Percentiles rank a stretch among this genome's conserved stretches.
Evolutionary conservation across 2,329 filamentous ascomycete genomes (phyloP).

Genomic region (Metarhizium rileyi): DNA sequence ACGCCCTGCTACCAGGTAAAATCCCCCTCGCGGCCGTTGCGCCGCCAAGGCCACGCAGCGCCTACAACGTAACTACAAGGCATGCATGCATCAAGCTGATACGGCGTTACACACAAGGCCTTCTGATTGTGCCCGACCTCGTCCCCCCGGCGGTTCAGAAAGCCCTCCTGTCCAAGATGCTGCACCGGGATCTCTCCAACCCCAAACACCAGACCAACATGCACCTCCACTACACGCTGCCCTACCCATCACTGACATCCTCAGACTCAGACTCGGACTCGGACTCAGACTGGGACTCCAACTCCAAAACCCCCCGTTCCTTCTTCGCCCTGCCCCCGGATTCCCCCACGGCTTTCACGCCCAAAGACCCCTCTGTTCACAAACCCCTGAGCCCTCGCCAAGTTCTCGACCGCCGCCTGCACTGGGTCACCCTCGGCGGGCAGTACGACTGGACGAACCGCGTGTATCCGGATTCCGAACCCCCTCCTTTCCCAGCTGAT

Average conservation of each 20-base stretch:
- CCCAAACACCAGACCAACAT: slow-evolving; percentile 77
- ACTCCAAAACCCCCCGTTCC: slow-evolving; percentile 30
- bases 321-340: slow-evolving; percentile 45
- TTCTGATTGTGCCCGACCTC: slow-evolving; percentile 67
- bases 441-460: slow-evolving; percentile 96
- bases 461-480: slow-evolving; percentile 58
- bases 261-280: slow-evolving; percentile 19
- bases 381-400: slow-evolving; percentile 59
- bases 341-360: slow-evolving; percentile 46
- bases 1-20: slow-evolving; percentile 58
- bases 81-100: neutral
- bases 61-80: neutral
- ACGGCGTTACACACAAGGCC: slow-evolving; percentile 55
- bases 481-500: slow-evolving; percentile 67
- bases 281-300: slow-evolving; percentile 31
- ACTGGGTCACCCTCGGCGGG: slow-evolving; percentile 89
- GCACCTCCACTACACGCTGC: slow-evolving; percentile 69
- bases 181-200: slow-evolving; percentile 68
- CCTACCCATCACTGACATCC: slow-evolving; percentile 35
- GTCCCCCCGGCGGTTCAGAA: slow-evolving; percentile 61
- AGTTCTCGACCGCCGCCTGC: slow-evolving; percentile 69
- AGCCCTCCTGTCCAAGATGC: slow-evolving; percentile 58
- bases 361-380: slow-evolving; percentile 66
- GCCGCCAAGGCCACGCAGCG: too few species aligned
- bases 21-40: neutral